Evolutionary conservation across 2,329 filamentous ascomycete species (phyloP), one percentile per base, ranked within the genome.

Genomic region (Sarocladium kiliense): DNA sequence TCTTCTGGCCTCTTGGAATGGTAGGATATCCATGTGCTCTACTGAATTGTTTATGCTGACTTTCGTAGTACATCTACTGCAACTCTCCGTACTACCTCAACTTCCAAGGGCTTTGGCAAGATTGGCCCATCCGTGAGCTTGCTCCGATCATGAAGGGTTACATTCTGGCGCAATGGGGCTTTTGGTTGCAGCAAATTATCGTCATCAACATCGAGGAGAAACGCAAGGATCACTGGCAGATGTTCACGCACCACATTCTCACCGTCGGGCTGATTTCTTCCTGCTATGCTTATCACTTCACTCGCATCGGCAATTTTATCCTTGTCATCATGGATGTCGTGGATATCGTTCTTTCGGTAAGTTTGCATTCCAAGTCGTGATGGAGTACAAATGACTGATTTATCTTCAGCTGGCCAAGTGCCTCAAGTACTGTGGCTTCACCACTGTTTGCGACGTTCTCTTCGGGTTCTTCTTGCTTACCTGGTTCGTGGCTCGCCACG

Each of bases 121-220:
- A 86, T 66, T 97, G 90, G 86, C 94, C 94, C 0, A 79, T 83
- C 62, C 84, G 91, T 53, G 86, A 94, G 65, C 77, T 95, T 57
- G 76, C 77, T 16, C 85, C 86, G 9, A 70, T 89, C 12, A 84
- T 89, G 74, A 97, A 97, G 75, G 85, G 82, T 70, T 99, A 99
- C 72, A 89, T 96, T 65, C 79, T 99, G 30, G 86, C 87, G 14
- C 92, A 97, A 69, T 88, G 92, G 72, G 86, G 88, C 23, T 97
- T 97, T 71, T 97, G 91, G 88, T 72, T 97, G 49, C 93, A 97
- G 74, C 92, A 96, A 73, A 88, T 97, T 60, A 77, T 97, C 30
- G 90, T 97, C 56, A 90, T 97, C 68, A 88, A 97, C 72, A 91
- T 97, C 58, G 94, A 99, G 72, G 89, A 95, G 73, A 85, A 88